Base-by-base conservation (phyloP, 2,329 filamentous ascomycete genomes). In the Claviceps pazoutovae region DNA sequence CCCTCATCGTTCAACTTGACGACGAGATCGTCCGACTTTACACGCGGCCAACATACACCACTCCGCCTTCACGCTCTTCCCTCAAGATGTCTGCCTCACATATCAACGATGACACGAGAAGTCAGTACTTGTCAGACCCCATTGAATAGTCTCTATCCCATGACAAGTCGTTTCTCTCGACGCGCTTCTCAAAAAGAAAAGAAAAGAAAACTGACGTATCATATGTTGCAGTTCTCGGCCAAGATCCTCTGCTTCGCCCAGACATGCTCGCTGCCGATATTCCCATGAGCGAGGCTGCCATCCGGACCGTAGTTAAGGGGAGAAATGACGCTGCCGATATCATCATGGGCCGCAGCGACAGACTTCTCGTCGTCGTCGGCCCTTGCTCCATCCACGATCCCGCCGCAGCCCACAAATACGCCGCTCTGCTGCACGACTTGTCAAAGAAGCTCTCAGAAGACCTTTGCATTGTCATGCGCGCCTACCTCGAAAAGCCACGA, bases 331-430 rank as follows among this genome's bases (percentile, higher is more conserved):
- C 76, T 52, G 80, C 85, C 59, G 77, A 82, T 58, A 86, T 94
- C 64, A 83, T 95, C 66, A 83, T 87, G 67, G 82, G 84, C 63
- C 75, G 80, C 58, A 83, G 82, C 68, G 88, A 95, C 73, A 86
- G 90, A 55, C 85, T 98, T 37, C 80, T 98, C 56, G 93, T 97
- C 62, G 83, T 98, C 64, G 86, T 94, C 64, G 93, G 93, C 2
- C 93, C 93, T 50, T 98, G 93, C 76, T 96, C 90, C 30, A 91
- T 98, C 65, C 93, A 98, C 74, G 93, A 98, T 71, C 93, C 93
- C 8, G 81, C 76, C 48, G 82, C 82, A 14, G 93, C 93, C 42
- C 75, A 94, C 60, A 89, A 96, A 69, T 98, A 98, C 76, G 88
- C 86, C 66, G 72, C 77, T 56, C 81, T 84, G 53, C 79, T 98